Conservation (phyloP, 2,329 filamentous ascomycete species). For the Nigrograna mackinnonii region DNA sequence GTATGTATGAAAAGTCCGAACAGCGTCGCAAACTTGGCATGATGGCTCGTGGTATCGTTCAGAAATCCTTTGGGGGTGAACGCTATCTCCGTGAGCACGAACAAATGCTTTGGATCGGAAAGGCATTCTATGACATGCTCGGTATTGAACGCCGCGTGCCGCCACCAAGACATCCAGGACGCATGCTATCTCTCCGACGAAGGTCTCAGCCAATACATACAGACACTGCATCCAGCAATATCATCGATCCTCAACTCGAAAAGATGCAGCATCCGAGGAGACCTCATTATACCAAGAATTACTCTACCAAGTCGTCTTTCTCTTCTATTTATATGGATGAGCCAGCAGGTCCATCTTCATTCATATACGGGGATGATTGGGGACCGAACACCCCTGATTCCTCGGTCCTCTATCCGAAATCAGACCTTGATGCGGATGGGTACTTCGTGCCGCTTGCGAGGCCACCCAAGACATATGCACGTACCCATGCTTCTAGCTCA, state of each 20-base stretch:
- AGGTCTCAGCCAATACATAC: slow-evolving; percentile 1
- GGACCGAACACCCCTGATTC: slow-evolving; percentile 19
- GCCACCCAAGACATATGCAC: slow-evolving; percentile 12
- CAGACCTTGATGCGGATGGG: slow-evolving; percentile 14
- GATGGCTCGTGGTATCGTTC: slow-evolving; percentile 61
- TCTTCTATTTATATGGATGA: slow-evolving; percentile 36
- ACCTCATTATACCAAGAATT: slow-evolving; percentile 21
- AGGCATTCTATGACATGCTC: slow-evolving; percentile 38
- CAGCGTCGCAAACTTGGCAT: slow-evolving; percentile 62
- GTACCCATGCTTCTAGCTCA: slow-evolving; percentile 1
- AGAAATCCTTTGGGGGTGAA: slow-evolving; percentile 62
- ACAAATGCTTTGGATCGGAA: slow-evolving; percentile 51
- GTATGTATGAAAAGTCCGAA: slow-evolving; percentile 64
- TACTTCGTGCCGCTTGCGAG: slow-evolving; percentile 11
- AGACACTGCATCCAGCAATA: slow-evolving; percentile 25
- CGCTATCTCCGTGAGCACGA: slow-evolving; percentile 65
- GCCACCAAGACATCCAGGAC: slow-evolving; percentile 31
- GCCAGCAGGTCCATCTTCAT: slow-evolving; percentile 18
- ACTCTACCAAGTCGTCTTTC: slow-evolving; percentile 33
- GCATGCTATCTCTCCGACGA: slow-evolving; percentile 25
- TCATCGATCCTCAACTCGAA: slow-evolving; percentile 33
- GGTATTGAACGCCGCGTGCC: slow-evolving; percentile 26
- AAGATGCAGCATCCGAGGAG: slow-evolving; percentile 42
- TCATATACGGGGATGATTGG: slow-evolving; percentile 24
- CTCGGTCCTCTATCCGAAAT: slow-evolving; percentile 19